phyloP scores from a whole-genome alignment of 2,329 filamentous ascomycete genomes.

The Fusarium zealandicum region DNA sequence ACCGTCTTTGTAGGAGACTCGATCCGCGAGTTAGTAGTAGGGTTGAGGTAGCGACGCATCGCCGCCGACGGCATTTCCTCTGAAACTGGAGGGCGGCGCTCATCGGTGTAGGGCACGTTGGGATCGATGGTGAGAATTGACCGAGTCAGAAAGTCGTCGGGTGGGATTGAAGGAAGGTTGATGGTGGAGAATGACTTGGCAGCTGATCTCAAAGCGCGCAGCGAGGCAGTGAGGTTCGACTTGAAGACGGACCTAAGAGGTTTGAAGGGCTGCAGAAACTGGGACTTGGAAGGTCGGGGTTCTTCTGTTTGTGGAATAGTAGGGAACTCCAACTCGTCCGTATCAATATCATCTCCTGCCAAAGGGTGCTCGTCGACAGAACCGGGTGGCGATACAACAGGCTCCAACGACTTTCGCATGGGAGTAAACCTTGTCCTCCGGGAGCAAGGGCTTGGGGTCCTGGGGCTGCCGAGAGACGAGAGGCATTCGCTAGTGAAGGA shows the following conservation, averaged over 20 bases:
- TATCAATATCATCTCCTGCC: slow-evolving; percentile 40
- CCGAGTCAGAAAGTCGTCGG: slow-evolving; percentile 71
- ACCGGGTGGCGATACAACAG: slow-evolving; percentile 63
- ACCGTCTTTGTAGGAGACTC: slow-evolving; percentile 42
- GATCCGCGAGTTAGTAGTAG: slow-evolving; percentile 55
- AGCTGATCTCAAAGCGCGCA: slow-evolving; percentile 69
- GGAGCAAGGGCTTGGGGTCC: slow-evolving; percentile 47
- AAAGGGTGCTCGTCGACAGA: slow-evolving; percentile 60
- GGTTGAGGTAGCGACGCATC: slow-evolving; percentile 72
- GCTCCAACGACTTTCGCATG: slow-evolving; percentile 59
- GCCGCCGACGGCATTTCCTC: slow-evolving; percentile 71
- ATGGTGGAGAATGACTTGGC: slow-evolving; percentile 69
- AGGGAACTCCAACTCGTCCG: slow-evolving; percentile 57
- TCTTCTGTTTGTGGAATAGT: slow-evolving; percentile 52
- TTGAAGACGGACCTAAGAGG: slow-evolving; percentile 68
- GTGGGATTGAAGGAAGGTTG: slow-evolving; percentile 68
- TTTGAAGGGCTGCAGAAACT: slow-evolving; percentile 51
- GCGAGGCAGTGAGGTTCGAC: slow-evolving; percentile 72
- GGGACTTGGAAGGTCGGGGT: slow-evolving; percentile 44
- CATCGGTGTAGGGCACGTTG: slow-evolving; percentile 70
- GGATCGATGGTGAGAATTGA: slow-evolving; percentile 73
- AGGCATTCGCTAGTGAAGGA: slow-evolving; percentile 60
- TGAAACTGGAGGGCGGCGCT: slow-evolving; percentile 67
- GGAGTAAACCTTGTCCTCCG: slow-evolving; percentile 48
- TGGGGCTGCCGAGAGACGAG: slow-evolving; percentile 59